phyloP scores from a whole-genome alignment of 495 filamentous ascomycete genomes.

The Penicillium atrosanguineum region DNA sequence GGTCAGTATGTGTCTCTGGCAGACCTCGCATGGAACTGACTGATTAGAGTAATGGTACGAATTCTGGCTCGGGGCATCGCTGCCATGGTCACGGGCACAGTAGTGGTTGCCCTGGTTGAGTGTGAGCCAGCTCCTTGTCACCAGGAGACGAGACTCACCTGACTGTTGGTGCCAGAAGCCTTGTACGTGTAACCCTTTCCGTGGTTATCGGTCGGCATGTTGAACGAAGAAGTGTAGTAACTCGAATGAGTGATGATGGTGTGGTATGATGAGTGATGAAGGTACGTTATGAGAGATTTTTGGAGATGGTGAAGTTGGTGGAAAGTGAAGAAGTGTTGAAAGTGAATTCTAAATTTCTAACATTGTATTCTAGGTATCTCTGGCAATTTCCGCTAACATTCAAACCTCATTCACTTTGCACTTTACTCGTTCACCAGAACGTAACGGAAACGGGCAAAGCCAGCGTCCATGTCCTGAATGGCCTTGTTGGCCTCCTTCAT shows the following conservation, averaged over 20 bases:
- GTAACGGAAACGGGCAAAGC: slow-evolving; percentile 71
- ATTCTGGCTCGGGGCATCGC: slow-evolving; percentile 27
- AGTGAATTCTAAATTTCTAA: neutral
- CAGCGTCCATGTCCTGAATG: slow-evolving; percentile 64
- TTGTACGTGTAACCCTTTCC: slow-evolving; percentile 25
- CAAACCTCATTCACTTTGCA: neutral
- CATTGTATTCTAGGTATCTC: neutral
- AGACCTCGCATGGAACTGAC: slow-evolving; percentile 11
- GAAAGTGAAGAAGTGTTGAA: neutral
- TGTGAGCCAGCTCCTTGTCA: neutral
- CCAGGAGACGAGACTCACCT: slow-evolving; percentile 14
- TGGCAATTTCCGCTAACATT: neutral
- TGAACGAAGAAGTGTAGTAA: neutral
- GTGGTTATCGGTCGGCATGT: slow-evolving; percentile 14
- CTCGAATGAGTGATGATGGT: neutral
- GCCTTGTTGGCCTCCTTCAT: slow-evolving; percentile 75
- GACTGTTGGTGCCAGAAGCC: slow-evolving; percentile 35
- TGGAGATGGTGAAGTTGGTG: neutral
- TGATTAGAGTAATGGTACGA: slow-evolving; percentile 43
- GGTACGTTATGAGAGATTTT: neutral
- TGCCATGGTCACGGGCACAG: slow-evolving; percentile 38
- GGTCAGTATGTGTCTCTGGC: neutral
- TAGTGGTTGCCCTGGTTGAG: slow-evolving; percentile 38
- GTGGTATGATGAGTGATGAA: neutral
- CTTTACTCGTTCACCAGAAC: slow-evolving; percentile 62